Evolutionary conservation across 2,329 filamentous ascomycete genomes (phyloP).

Genomic region (Gaeumannomyces sp.): DNA sequence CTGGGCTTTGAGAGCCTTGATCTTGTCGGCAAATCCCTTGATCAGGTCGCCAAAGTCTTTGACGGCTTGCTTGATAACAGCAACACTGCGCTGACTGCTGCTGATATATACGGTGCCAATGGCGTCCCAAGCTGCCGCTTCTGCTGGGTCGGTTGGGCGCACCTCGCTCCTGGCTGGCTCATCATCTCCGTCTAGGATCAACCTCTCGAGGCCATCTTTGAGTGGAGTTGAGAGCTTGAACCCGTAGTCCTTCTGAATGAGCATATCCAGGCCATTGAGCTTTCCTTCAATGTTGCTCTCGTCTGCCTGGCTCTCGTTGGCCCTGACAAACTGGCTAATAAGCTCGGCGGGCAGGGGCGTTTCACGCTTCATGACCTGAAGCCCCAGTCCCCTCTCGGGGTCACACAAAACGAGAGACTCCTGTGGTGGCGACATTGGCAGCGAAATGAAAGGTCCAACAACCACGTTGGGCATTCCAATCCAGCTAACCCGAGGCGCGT

Average conservation of each 20-base stretch:
- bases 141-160: conserved; percentile 38
- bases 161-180: conserved; percentile 32
- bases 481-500: conserved; percentile 1
- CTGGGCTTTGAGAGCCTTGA: conserved; percentile 41
- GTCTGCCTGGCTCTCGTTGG: conserved; percentile 5
- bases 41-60: conserved; percentile 45
- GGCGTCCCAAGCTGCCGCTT: conserved; percentile 47
- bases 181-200: conserved; percentile 3
- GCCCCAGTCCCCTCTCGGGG: conserved; percentile 4
- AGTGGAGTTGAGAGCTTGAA: conserved; percentile 4
- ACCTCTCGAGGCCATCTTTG: conserved; percentile 1
- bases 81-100: conserved; percentile 22
- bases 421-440: not conserved
- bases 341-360: conserved; percentile 4
- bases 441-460: conserved; percentile 1
- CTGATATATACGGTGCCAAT: conserved; percentile 45
- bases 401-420: conserved; percentile 7
- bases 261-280: conserved; percentile 4
- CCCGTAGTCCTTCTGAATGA: conserved; percentile 7
- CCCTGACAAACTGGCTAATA: conserved; percentile 8
- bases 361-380: conserved; percentile 6
- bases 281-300: conserved; percentile 8
- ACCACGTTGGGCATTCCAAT: conserved; percentile 8
- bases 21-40: conserved; percentile 39
- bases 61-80: conserved; percentile 39